These are phyloP conservation scores for Entonaema liquescens DNA, from an alignment of 495 filamentous ascomycete species.

Conservation along the genomic window DNA sequence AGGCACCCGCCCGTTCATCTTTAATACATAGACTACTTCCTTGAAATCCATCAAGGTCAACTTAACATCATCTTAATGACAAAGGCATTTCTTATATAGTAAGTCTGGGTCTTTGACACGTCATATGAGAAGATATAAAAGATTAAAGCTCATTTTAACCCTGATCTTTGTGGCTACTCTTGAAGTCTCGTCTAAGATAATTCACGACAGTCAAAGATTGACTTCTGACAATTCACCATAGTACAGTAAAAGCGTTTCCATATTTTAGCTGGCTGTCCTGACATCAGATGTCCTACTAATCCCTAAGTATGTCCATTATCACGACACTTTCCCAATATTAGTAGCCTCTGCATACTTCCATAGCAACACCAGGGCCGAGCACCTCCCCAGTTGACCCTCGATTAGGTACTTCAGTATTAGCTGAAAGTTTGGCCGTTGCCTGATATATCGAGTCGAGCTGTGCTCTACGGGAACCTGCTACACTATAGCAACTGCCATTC, in stretches of 20 bases:
- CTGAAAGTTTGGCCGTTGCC: not conserved
- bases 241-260: slow-evolving; percentile 19
- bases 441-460: not conserved
- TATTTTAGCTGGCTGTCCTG: slow-evolving; percentile 31
- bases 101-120: slow-evolving; percentile 20
- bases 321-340: slow-evolving; percentile 6
- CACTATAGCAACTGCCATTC: not conserved
- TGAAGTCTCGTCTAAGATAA: slow-evolving; percentile 31
- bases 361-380: not conserved
- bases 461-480: not conserved
- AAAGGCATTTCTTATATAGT: slow-evolving; percentile 17
- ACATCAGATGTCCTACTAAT: slow-evolving; percentile 18
- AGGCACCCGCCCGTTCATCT: not conserved
- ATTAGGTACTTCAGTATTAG: not conserved
- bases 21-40: not conserved
- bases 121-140: slow-evolving; percentile 11
- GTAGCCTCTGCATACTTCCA: not conserved
- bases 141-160: not conserved
- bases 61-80: not conserved
- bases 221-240: slow-evolving; percentile 26
- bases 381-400: not conserved
- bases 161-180: slow-evolving; percentile 27
- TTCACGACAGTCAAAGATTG: slow-evolving; percentile 40
- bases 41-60: not conserved
- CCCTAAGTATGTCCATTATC: slow-evolving; percentile 18